phyloP scores from a whole-genome alignment of 768 basidiomycete species.

The Fomitopsis serialis region DNA sequence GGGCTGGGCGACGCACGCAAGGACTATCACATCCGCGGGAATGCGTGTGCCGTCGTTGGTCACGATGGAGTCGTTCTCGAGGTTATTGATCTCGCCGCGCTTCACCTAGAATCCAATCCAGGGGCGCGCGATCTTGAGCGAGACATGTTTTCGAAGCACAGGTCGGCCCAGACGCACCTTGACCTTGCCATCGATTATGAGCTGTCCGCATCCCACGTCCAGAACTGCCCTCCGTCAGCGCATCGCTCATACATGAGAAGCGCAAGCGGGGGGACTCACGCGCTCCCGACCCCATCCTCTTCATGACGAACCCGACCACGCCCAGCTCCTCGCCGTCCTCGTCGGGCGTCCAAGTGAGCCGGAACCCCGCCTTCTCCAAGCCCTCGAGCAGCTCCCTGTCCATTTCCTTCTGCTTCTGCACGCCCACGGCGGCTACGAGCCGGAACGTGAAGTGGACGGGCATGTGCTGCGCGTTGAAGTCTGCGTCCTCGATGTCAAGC shows the following conservation, averaged over 20 bases:
- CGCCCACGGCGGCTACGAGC: not conserved
- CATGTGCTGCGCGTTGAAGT: constrained; percentile 13
- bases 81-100: constrained; percentile 6
- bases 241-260: too few species aligned
- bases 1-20: constrained; percentile 19
- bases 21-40: constrained; percentile 26
- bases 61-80: constrained; percentile 17
- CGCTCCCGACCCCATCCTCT: not conserved
- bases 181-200: constrained; percentile 16
- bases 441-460: not conserved
- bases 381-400: constrained; percentile 6
- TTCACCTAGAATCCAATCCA: constrained; percentile 4
- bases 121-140: constrained; percentile 14
- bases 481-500: constrained; percentile 19
- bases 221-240: constrained; percentile 7
- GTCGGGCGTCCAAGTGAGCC: constrained; percentile 1
- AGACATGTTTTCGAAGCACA: too few species aligned
- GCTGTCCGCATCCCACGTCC: constrained; percentile 17
- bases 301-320: not conserved
- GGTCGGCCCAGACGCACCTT: not conserved
- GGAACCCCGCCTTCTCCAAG: not conserved
- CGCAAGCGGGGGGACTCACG: not conserved
- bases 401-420: not conserved
- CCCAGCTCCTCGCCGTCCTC: constrained; percentile 1
- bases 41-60: constrained; percentile 21